Conservation (phyloP, 2,329 filamentous ascomycete genomes). For the Purpureocillium takamizusanense region DNA sequence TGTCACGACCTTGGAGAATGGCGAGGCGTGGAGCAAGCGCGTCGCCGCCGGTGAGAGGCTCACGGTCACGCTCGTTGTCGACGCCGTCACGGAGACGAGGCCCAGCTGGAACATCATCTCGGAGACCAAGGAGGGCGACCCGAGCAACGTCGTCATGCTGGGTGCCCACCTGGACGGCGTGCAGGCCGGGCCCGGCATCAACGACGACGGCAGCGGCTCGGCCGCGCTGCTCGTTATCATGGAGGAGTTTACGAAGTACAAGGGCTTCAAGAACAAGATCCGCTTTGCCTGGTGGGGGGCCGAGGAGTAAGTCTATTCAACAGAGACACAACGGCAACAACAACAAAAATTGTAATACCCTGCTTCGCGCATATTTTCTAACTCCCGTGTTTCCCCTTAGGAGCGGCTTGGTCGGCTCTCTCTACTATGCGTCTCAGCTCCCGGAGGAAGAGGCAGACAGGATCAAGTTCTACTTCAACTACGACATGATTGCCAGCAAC, state of each 20-base stretch:
- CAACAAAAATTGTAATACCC: no score
- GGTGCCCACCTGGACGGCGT: conserved; percentile 31
- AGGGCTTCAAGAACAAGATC: conserved; percentile 27
- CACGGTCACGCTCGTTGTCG: conserved; percentile 19
- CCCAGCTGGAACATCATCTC: conserved; percentile 28
- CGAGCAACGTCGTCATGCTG: conserved; percentile 28
- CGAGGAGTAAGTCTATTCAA: conserved; percentile 27
- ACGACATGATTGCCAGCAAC: conserved; percentile 57
- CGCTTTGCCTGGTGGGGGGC: conserved; percentile 30
- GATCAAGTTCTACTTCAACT: conserved; percentile 60
- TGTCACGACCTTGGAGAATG: conserved; percentile 21
- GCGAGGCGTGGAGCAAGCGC: conserved; percentile 20
- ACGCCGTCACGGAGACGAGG: conserved; percentile 21
- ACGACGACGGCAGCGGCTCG: conserved; percentile 29
- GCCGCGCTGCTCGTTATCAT: conserved; percentile 25
- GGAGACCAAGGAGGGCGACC: conserved; percentile 29
- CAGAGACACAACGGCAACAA: no score
- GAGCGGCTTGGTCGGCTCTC: conserved; percentile 32
- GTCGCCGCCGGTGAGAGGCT: conserved; percentile 20
- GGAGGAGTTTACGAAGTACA: conserved; percentile 22
- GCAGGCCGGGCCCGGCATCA: conserved; percentile 26
- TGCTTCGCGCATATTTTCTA: no score
- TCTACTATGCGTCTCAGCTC: conserved; percentile 28
- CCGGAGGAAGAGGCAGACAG: conserved; percentile 33
- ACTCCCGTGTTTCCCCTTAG: conserved; percentile 10